These are phyloP conservation scores for Cercospora zeina DNA, from an alignment of 2,329 filamentous ascomycete genomes.

Conservation along the genomic window DNA sequence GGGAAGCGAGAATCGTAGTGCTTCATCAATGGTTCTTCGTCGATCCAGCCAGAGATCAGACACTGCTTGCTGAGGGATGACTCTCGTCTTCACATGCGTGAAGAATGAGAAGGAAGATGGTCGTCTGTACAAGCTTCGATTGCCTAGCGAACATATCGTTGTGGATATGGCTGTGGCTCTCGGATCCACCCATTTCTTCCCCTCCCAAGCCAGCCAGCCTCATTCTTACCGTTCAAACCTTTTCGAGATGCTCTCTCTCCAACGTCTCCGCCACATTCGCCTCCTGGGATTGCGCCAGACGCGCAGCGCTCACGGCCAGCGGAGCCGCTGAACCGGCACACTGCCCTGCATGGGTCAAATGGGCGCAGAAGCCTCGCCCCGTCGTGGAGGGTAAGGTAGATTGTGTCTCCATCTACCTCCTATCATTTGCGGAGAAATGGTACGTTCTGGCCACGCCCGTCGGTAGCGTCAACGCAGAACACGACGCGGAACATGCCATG, in stretches of 20 bases:
- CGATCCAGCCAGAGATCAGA: not conserved
- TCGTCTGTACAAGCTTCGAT: not conserved
- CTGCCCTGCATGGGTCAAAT: slow-evolving; percentile 1
- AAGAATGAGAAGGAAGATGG: not conserved
- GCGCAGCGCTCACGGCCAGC: not conserved
- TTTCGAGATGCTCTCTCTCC: not conserved
- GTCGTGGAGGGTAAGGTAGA: not conserved
- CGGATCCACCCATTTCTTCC: not conserved
- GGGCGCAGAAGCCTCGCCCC: not conserved
- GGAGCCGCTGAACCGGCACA: slow-evolving; percentile 5
- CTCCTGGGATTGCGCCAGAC: not conserved
- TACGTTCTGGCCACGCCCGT: slow-evolving; percentile 8
- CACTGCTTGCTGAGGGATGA: not conserved
- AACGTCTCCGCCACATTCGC: not conserved
- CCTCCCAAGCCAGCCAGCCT: slow-evolving; percentile 1
- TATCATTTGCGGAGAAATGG: slow-evolving; percentile 4
- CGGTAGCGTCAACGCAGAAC: not conserved
- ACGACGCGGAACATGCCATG: slow-evolving; percentile 1
- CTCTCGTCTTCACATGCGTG: not conserved
- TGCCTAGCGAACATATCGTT: not conserved
- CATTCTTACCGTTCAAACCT: not conserved
- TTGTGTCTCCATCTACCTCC: not conserved
- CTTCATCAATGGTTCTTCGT: not conserved
- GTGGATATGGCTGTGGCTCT: slow-evolving; percentile 2
- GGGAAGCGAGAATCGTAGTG: not conserved